phyloP scores from a whole-genome alignment of 139 green algal species.

The Chlamydomonas applanata region DNA sequence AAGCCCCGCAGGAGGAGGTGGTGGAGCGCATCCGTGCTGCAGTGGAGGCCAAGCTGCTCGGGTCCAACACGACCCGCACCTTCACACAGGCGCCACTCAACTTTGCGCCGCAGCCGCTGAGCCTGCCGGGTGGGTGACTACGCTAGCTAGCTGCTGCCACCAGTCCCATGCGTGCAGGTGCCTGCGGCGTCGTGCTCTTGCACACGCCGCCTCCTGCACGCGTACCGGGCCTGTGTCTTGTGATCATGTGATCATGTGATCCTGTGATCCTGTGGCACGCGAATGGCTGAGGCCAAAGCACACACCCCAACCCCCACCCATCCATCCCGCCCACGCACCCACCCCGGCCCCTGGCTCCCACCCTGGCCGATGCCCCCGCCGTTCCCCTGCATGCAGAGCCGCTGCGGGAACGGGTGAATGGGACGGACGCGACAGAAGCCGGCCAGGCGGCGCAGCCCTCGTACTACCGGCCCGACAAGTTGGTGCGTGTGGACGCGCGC shows the following conservation, averaged over 20 bases:
- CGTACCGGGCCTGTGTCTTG: no score
- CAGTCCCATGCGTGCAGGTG: no score
- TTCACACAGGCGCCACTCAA: conserved; percentile 51
- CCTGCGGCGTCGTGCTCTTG: no score
- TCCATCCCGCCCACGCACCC: no score
- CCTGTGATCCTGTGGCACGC: no score
- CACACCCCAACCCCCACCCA: no score
- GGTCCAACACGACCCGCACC: conserved; percentile 63
- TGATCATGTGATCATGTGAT: no score
- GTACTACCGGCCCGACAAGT: conserved; percentile 52
- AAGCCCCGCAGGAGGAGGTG: conserved; percentile 45
- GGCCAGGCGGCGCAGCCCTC: not conserved
- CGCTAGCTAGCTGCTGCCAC: no score
- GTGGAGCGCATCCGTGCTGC: conserved; percentile 42
- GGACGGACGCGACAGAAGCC: not conserved
- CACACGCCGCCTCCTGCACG: no score
- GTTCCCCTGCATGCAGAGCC: not conserved
- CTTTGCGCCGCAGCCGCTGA: not conserved
- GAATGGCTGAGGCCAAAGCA: not conserved
- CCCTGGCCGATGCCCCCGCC: not conserved
- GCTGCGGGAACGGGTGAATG: not conserved
- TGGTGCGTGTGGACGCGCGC: conserved; percentile 50
- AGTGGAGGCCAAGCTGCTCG: conserved; percentile 69
- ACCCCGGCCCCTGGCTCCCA: no score
- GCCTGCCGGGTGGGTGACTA: not conserved